Evolutionary conservation across 805 yeast species (phyloP), one percentile per base, ranked within the genome.

Genomic region (Yamadazyma insecticola): DNA sequence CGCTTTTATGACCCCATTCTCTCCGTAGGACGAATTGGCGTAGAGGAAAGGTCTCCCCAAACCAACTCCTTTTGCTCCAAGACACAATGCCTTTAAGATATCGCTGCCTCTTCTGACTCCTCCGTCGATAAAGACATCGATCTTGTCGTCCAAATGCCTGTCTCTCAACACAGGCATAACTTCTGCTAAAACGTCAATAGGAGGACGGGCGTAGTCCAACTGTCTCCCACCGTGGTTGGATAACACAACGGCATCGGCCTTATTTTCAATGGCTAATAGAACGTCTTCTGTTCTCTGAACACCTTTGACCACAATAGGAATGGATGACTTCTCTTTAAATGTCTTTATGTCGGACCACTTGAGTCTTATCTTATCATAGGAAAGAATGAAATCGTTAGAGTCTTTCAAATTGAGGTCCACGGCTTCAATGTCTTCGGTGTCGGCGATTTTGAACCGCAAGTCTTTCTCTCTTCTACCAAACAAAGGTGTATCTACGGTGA

Each of bases 141-240:
- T 58, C 17, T 63, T 53, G 24, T 73, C 66, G 26, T 66, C 70
- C 24, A 74, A 45, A 10, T 72, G 68, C 30, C 59, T 60, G 29
- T 62, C 63, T 30, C 60, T 59, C 36, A 78, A 54, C 3, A 64
- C 43, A 3, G 78, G 80, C 69, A 75, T 74, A 3, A 77, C 72
- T 39, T 83, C 95, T 3, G 82, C 84, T 32, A 86, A 60, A 5
- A 83, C 74, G 48, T 79, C 84, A 24, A 86, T 66, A 2, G 89
- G 81, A 0, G 95, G 76, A n/a, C 86, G 70, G 1, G 94, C 67
- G 47, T 74, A 82, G 57, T 86, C 96, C 35, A 86, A 61, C 56
- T 86, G 95, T 35, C 96, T 67, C 28, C 96, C 95, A 40, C 96
- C 96, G 56, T 86, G 96, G 51, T 86, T 86, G 2, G 94, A 84